Evolutionary conservation across 1,139 yeast species (phyloP), one percentile per base, ranked within the genome.

Genomic region (Casaregolazyma lundiana): DNA sequence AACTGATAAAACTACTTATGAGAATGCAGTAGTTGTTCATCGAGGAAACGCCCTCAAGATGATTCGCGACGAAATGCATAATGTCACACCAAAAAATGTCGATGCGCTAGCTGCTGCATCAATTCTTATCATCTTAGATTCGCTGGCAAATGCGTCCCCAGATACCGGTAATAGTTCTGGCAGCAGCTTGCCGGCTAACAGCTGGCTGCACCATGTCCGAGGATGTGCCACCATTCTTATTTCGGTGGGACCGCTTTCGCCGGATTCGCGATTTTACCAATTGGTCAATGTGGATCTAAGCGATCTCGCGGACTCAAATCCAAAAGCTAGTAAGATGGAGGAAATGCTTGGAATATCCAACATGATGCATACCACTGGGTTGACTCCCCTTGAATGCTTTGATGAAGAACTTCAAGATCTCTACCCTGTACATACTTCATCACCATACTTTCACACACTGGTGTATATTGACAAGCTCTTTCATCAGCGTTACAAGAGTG

Each of bases 151-250:
- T 66, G 97, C 97, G 0, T 72, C 82, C 39, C 89, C 95, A 2
- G 32, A 16, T 11, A 73, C 24, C 13, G 59, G 61, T 19, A 58
- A 61, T 51, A 45, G 56, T 5, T 52, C 67, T 17, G 32, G 11
- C 15, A 52, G 64, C 40, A 77, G 87, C 4, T 68, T 89, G 46
- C 95, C 96, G 1, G 92, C 97, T 1, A 82, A 92, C 6, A 96
- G 97, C 0, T 90, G 97, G 97, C 82, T 90, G 48, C 92, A 88
- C 70, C 97, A 90, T 62, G 97, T 90, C 11, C 86, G 94, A 58
- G 97, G 97, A 18, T 96, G 97, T 0, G 96, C 96, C 3, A 90
- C 97, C 0, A 90, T 90, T 42, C 71, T 90, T 48, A 85, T 96
- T 1, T 95, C 97, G 0, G 96, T 89, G 13, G 89, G 97, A 86